These are phyloP conservation scores for Trichoderma polysporum DNA, from an alignment of 2,329 filamentous ascomycete genomes.

Conservation along the genomic window DNA sequence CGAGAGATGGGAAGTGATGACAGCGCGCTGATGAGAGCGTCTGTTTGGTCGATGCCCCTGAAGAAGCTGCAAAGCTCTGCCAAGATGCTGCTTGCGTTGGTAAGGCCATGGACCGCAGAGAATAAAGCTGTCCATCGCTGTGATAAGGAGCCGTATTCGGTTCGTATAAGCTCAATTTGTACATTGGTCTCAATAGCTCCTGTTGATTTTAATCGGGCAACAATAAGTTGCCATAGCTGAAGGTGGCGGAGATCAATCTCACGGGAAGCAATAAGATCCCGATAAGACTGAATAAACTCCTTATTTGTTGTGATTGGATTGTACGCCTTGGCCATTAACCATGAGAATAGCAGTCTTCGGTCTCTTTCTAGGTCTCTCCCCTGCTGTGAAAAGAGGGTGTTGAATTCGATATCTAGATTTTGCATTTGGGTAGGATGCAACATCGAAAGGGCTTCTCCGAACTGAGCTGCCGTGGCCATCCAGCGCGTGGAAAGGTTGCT, in stretches of 20 bases:
- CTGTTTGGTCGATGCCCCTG: slow-evolving; percentile 22
- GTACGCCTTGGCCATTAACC: slow-evolving; percentile 27
- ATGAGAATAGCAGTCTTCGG: slow-evolving; percentile 25
- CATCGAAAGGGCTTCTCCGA: slow-evolving; percentile 22
- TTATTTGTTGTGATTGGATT: slow-evolving; percentile 20
- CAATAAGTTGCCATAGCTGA: slow-evolving; percentile 28
- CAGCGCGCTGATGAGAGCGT: slow-evolving; percentile 17
- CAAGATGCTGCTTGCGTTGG: slow-evolving; percentile 2
- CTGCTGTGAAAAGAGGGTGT: slow-evolving; percentile 19
- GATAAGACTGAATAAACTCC: slow-evolving; percentile 22
- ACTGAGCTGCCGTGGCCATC: slow-evolving; percentile 23
- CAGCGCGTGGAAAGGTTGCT: slow-evolving; percentile 23
- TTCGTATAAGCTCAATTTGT: slow-evolving; percentile 17
- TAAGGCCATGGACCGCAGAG: slow-evolving; percentile 13
- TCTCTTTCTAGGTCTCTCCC: slow-evolving; percentile 13
- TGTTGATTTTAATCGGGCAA: slow-evolving; percentile 21
- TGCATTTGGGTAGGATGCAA: slow-evolving; percentile 20
- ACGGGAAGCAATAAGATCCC: not conserved
- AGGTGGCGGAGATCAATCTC: slow-evolving; percentile 15
- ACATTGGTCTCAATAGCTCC: slow-evolving; percentile 9
- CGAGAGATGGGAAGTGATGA: slow-evolving; percentile 11
- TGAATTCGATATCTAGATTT: slow-evolving; percentile 20
- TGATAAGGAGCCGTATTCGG: slow-evolving; percentile 19
- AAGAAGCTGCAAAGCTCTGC: slow-evolving; percentile 23
- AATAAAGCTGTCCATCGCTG: slow-evolving; percentile 26